Evolutionary conservation across 2,329 filamentous ascomycete genomes (phyloP).

Genomic region (Apiospora phragmitis): DNA sequence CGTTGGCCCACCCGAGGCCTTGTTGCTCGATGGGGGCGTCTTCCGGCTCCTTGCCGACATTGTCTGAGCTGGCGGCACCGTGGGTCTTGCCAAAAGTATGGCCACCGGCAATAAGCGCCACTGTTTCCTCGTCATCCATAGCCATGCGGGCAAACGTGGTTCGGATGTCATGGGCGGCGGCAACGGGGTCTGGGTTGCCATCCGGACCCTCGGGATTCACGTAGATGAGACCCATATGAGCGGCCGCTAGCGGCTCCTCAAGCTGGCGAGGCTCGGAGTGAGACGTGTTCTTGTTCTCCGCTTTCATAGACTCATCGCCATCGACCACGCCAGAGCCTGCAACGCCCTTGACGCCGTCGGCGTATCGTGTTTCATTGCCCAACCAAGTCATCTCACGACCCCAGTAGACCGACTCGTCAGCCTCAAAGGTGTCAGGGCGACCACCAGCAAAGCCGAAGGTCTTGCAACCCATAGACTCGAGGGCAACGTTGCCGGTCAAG

Average conservation of each 20-base stretch:
- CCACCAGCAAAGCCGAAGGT: conserved; percentile 74
- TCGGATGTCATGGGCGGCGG: conserved; percentile 71
- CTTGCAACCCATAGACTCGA: conserved; percentile 75
- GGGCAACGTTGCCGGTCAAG: conserved; percentile 74
- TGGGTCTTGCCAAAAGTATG: conserved; percentile 82
- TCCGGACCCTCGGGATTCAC: conserved; percentile 80
- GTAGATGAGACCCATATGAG: conserved; percentile 79
- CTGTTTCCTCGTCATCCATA: conserved; percentile 82
- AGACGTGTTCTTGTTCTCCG: conserved; percentile 4
- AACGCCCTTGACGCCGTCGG: conserved; percentile 48
- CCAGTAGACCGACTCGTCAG: conserved; percentile 77
- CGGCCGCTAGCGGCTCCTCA: conserved; percentile 66
- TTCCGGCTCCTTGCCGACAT: conserved; percentile 69
- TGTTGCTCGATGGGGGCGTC: conserved; percentile 64
- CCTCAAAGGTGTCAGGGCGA: conserved; percentile 71
- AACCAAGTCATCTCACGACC: conserved; percentile 72
- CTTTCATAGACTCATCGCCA: conserved; percentile 28
- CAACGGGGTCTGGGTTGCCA: conserved; percentile 67
- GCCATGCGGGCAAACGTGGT: conserved; percentile 76
- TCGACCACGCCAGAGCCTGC: conserved; percentile 32
- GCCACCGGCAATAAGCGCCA: conserved; percentile 75
- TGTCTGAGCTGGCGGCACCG: conserved; percentile 63
- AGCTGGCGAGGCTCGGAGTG: conserved; percentile 57
- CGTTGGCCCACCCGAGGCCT: conserved; percentile 73
- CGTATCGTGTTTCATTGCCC: conserved; percentile 71